Conservation (phyloP, 2,329 filamentous ascomycete species). For the Domatiomyces catenatus region DNA sequence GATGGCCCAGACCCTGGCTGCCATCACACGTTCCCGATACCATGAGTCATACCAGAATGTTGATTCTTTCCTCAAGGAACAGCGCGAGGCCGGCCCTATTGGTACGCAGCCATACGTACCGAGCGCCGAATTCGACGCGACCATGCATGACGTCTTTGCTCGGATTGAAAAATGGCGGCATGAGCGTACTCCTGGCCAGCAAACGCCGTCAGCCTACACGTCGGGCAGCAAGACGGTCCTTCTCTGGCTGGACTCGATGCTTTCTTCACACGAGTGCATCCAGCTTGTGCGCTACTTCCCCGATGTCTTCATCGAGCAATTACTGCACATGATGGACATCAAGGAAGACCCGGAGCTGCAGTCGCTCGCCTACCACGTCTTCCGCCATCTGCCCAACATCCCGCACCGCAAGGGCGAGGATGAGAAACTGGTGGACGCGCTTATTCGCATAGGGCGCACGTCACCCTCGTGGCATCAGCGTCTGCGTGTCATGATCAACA, state of each 20-base stretch:
- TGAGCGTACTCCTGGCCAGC: conserved; percentile 70
- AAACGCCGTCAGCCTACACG: conserved; percentile 87
- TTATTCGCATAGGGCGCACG: conserved; percentile 75
- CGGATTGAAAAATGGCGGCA: conserved; percentile 77
- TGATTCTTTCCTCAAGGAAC: conserved; percentile 54
- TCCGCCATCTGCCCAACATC: conserved; percentile 89
- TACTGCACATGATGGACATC: conserved; percentile 99
- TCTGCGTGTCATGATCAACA: conserved; percentile 86
- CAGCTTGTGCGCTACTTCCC: conserved; percentile 86
- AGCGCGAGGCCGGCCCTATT: conserved; percentile 65
- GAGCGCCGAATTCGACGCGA: conserved; percentile 54
- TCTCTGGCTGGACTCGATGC: conserved; percentile 80
- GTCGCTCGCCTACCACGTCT: conserved; percentile 87
- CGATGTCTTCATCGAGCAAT: conserved; percentile 71
- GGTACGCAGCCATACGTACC: conserved; percentile 74
- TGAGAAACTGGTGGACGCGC: conserved; percentile 62
- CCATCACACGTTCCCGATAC: conserved; percentile 80
- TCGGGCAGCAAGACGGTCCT: conserved; percentile 92
- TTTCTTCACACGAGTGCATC: conserved; percentile 84
- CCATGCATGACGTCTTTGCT: conserved; percentile 59
- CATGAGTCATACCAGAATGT: conserved; percentile 86
- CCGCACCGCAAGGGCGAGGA: conserved; percentile 80
- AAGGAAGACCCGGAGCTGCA: conserved; percentile 96
- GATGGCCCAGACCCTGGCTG: conserved; percentile 76
- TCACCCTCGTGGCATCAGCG: conserved; percentile 90